Base-by-base conservation (phyloP, 2,329 filamentous ascomycete genomes). In the Scopulariopsis brevicaulis region DNA sequence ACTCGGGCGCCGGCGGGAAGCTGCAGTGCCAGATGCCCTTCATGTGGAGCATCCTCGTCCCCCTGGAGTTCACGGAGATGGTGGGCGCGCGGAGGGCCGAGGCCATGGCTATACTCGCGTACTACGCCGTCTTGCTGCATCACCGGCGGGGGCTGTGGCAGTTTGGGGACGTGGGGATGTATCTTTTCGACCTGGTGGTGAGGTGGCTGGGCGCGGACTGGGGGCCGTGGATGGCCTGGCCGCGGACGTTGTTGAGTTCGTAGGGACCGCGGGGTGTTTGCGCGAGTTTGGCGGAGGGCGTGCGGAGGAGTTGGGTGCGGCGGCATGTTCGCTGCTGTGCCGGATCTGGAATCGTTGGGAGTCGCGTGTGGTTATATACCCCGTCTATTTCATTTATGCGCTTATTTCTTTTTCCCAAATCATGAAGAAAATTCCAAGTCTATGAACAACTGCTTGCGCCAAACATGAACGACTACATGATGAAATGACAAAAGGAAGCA, bases 51-150 rank as follows among this genome's bases (percentile, higher is more conserved):
- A 54, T 68, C 28, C 54, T 64, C 22, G 59, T 58, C 14, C 64
- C 63, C n/a, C 55, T 59, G 4, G 58, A 62, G 54, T 68, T 69
- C 58, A 60, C 63, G 12, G 60, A 61, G 3, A 54, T 69, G 59
- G 55, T 69, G 40, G 56, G 43, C 22, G 56, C 57, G 35, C 60
- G 61, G 24, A 57, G 55, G 12, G 65, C 66, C 4, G 65, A 66
- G 53, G 66, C 64, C 7, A 32, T 69, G 10, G 62, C 65, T 1
- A 53, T 70, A 8, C 58, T 69, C 22, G 65, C 63, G 4, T 65
- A 68, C 59, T 68, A 69, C 50, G 61, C 64, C 0, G 60, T 65
- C 20, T 61, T 69, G 24, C 61, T 69, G 18, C 65, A 69, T 55
- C 58, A 65, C 28, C 64, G 60, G 18, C 59, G 60, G 37, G 37